Evolutionary conservation across 1,284 basidiomycete genomes (phyloP).

Genomic region (Ustilago crameri): DNA sequence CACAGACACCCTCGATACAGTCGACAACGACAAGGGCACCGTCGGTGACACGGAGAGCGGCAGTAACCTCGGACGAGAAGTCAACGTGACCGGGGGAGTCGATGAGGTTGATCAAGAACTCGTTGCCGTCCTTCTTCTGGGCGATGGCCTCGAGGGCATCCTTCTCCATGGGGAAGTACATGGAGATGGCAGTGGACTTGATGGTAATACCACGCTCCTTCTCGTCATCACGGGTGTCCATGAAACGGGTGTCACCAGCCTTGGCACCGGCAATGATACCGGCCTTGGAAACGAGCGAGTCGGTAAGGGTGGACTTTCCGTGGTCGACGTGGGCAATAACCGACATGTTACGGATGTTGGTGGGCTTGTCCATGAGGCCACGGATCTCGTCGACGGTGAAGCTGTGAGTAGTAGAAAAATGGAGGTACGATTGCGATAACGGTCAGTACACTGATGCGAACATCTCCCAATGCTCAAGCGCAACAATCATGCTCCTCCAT

Average conservation of each 20-base stretch:
- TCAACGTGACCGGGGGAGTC: constrained; percentile 99
- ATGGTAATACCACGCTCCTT: constrained; percentile 99
- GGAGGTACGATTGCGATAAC: not conserved
- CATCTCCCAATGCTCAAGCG: not conserved
- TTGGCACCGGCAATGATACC: constrained; percentile 97
- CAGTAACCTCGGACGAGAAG: constrained; percentile 99
- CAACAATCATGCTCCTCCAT: not conserved
- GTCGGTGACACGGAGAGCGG: constrained; percentile 99
- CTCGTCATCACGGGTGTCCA: constrained; percentile 96
- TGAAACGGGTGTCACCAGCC: constrained; percentile 95
- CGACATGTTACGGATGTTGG: constrained; percentile 95
- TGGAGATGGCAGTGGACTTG: constrained; percentile 99
- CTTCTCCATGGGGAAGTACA: constrained; percentile 97
- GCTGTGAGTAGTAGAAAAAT: constrained; percentile 17
- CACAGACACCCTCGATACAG: constrained; percentile 99
- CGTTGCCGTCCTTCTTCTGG: constrained; percentile 91
- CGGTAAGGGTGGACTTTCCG: constrained; percentile 99
- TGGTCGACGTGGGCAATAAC: constrained; percentile 81
- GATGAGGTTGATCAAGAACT: constrained; percentile 99
- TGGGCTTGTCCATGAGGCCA: constrained; percentile 85
- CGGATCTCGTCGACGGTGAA: constrained; percentile 80
- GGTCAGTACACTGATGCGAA: constrained; percentile 16
- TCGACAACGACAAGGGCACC: constrained; percentile 93
- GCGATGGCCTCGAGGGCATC: constrained; percentile 79
- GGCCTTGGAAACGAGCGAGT: constrained; percentile 98